Base-by-base conservation (phyloP, 495 filamentous ascomycete species). In the Copromyces sp. region DNA sequence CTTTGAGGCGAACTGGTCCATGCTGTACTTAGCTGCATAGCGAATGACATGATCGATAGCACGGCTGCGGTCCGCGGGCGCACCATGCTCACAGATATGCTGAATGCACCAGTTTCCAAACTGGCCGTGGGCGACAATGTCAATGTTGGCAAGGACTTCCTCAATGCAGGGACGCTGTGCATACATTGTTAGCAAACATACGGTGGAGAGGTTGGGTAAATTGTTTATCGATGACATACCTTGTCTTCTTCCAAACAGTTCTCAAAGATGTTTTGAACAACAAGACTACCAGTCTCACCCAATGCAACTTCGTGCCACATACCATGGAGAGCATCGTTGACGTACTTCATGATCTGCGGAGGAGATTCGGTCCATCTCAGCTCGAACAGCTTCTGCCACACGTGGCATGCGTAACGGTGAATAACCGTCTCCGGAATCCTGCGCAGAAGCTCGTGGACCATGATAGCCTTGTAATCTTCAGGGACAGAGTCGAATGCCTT, bases 31-130 rank as follows among this genome's bases (percentile, higher is more conserved):
- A 37, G 93, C 91, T 35, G 94, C 91, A 84, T 93, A 94, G 74
- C 90, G 91, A 75, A 98, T 90, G 74, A 98, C 93, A 81, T 97
- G 95, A 77, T 98, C 96, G 76, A 97, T 90, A 37, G 95, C 95
- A 75, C 93, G 90, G 82, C 90, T 96, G 78, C 94, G 94, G 80
- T 99, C 95, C 72, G 90, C 90, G 38, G 94, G 93, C 73, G 91
- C 90, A 44, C 95, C 96, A 80, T 99, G 96, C 79, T 99, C 95
- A 83, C 95, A 99, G 79, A 99, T 94, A 82, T 99, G 95, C 81
- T 99, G 95, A 76, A 99, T 98, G 82, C 95, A 99, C 95, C 95
- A 99, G 78, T 99, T 99, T 68, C 95, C 95, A 79, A 98, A 99
- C 78, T 99, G 95, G n/a, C 95, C 95, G 81, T 97, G 95, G 65